A percentile compares a stretch with the other conserved stretches of the same genome.
Conservation (phyloP, 768 basidiomycete genomes). For the Podaxis carcinomalis region DNA sequence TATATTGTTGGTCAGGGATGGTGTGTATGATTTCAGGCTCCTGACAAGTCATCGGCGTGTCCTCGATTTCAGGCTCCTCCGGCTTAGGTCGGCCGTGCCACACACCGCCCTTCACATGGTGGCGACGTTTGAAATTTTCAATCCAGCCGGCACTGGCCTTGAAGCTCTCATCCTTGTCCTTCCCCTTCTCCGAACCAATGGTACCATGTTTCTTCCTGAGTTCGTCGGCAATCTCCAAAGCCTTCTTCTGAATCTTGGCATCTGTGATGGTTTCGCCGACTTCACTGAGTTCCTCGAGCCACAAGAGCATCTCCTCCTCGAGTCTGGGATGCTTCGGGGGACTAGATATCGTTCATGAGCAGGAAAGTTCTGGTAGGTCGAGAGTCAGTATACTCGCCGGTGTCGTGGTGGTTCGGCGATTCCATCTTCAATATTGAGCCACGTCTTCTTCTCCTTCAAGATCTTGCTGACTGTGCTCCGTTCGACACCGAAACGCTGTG, state of each 20-base stretch:
- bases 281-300: constrained; percentile 54
- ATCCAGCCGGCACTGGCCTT: constrained; percentile 93
- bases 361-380: constrained; percentile 9
- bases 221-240: constrained; percentile 57
- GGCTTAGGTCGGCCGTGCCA: constrained; percentile 25
- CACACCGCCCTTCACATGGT: constrained; percentile 66
- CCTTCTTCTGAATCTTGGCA: constrained; percentile 56
- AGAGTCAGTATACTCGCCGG: constrained; percentile 38
- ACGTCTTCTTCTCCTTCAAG: constrained; percentile 77
- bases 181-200: constrained; percentile 31
- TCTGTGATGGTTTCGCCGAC: constrained; percentile 54
- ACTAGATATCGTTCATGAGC: constrained; percentile 29
- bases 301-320: constrained; percentile 58
- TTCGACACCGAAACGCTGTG: constrained; percentile 69
- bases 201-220: constrained; percentile 28
- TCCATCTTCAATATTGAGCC: constrained; percentile 66
- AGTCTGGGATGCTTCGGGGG: constrained; percentile 80
- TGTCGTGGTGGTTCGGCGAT: constrained; percentile 60
- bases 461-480: constrained; percentile 95
- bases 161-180: constrained; percentile 57
- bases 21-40: constrained; percentile 8
- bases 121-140: constrained; percentile 85
- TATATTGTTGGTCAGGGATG: constrained; percentile 5
- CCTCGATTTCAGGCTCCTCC: constrained; percentile 1
- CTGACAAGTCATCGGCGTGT: constrained; percentile 10